Percentiles rank a stretch among this genome's conserved stretches.
These are phyloP conservation scores for Wickerhamiella bombiphila DNA, from an alignment of 805 yeast species.

Conservation along the genomic window DNA sequence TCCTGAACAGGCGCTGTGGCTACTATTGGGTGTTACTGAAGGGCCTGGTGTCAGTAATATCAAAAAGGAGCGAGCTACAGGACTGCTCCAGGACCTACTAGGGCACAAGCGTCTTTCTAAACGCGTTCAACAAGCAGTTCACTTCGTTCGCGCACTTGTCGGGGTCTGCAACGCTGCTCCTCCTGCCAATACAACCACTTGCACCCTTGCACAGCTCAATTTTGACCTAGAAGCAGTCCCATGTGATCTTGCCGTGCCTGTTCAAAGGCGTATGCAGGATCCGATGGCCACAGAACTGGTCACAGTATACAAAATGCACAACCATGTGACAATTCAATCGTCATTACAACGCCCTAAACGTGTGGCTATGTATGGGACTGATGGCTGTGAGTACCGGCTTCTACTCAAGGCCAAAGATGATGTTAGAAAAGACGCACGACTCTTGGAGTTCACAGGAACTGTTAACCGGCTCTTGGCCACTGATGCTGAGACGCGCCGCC, in stretches of 20 bases:
- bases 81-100: not conserved
- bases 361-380: constrained; percentile 59
- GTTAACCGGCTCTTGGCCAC: constrained; percentile 57
- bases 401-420: constrained; percentile 83
- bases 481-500: constrained; percentile 56
- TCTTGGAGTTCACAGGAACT: constrained; percentile 81
- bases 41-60: not conserved
- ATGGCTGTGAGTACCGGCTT: constrained; percentile 57
- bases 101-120: not conserved
- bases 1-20: constrained; percentile 81
- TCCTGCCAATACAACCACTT: not conserved
- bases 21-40: constrained; percentile 52
- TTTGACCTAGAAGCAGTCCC: not conserved
- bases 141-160: not conserved
- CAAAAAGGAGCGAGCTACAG: not conserved
- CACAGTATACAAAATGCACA: constrained; percentile 46
- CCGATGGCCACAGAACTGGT: constrained; percentile 10
- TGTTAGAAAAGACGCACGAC: constrained; percentile 85
- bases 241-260: constrained; percentile 16
- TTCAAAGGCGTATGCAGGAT: constrained; percentile 15
- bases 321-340: constrained; percentile 51
- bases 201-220: not conserved
- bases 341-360: constrained; percentile 84
- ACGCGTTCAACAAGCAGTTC: not conserved
- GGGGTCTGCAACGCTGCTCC: not conserved